Base-by-base conservation (phyloP, 2,329 filamentous ascomycete species). In the Aspergillus nomiae region DNA sequence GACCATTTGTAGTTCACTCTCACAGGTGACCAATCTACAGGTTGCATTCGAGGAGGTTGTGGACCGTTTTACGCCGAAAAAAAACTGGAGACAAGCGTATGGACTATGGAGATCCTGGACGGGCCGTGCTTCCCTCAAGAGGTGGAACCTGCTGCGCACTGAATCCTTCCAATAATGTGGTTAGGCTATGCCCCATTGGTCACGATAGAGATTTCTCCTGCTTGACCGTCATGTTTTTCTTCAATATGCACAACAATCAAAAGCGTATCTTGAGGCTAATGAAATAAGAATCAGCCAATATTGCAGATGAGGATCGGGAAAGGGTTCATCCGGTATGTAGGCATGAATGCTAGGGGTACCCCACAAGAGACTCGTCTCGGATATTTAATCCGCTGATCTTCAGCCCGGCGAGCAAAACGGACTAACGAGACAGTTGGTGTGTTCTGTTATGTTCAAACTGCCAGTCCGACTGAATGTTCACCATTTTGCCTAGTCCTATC, bases 11-110 rank as follows among this genome's bases (percentile, higher is more conserved):
- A 12, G n/a, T 12, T 21, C 9, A 19, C 36, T 48, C 55, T 57
- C 19, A n/a, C n/a, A 6, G n/a, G 21, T 45, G 24, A 24, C 21
- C 7, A 19, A 14, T 45, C 12, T 11, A 16, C 26, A 61, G 32
- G 32, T 43, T 16, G 45, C 21, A 9, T 53, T 51, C 53, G 57
- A 61, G 14, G 53, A 57, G 34, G 50, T 53, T n/a, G 59, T 57
- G 11, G 53, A 53, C 28, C 34, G 55, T 4, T 54, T 62, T 19
- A 58, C 46, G 28, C 60, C 60, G 34, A 28, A 28, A 41, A 32
- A 28, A 41, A 32, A 45, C 26, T 62, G 55, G 60, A 53, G 34
- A 45, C 14, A 58, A 19, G 16, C 24, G 16, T 54, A 46, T 24
- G 21, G 21, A 24, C 21, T 19, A 30, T 51, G 24, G 10, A 43